These are phyloP conservation scores for Mallotus nudiflorus DNA, from an alignment of 345 rosid species.

Conservation along the genomic window DNA sequence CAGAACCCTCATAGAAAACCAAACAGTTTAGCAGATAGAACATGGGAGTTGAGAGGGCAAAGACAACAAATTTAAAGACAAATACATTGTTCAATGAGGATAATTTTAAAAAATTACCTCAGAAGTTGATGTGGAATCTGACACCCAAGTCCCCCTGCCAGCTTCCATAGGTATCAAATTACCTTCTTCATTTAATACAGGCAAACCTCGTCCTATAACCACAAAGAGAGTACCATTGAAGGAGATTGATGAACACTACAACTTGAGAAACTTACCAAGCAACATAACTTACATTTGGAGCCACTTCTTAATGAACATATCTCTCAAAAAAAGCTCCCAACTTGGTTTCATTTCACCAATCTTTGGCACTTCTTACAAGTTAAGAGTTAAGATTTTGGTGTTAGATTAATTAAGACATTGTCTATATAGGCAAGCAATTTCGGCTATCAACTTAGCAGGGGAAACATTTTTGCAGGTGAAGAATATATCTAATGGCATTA, in stretches of 20 bases:
- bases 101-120: too few species aligned
- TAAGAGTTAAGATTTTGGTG: background rate
- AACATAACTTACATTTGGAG: background rate
- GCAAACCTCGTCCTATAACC: constrained; percentile 70
- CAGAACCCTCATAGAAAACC: background rate
- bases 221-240: background rate
- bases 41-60: background rate
- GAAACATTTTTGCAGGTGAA: background rate
- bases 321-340: background rate
- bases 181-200: constrained; percentile 86
- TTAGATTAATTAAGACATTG: background rate
- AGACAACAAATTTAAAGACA: background rate
- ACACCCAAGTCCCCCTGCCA: constrained; percentile 56
- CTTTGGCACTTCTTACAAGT: background rate
- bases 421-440: background rate
- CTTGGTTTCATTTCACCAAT: constrained; percentile 1
- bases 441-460: background rate
- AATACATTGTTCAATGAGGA: too few species aligned
- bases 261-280: background rate
- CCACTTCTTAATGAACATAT: background rate
- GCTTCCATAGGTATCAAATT: constrained; percentile 53
- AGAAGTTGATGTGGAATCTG: constrained; percentile 50
- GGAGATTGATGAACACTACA: background rate
- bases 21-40: background rate
- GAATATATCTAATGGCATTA: background rate